Conservation (phyloP, 2,329 filamentous ascomycete genomes). For the Zarea fungicola region DNA sequence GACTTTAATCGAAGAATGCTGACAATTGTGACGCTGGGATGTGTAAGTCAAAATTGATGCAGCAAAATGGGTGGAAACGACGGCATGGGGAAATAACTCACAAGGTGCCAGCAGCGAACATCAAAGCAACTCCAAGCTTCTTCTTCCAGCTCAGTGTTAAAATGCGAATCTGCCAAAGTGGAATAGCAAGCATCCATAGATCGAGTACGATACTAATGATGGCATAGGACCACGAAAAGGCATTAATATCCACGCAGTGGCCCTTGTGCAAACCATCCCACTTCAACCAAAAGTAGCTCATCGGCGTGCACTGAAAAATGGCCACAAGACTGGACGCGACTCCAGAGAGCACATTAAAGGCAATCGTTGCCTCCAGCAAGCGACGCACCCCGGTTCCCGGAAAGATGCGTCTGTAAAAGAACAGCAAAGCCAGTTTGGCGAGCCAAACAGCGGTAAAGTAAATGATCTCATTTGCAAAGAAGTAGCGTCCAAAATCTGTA, state of each 20-base stretch:
- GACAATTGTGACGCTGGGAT: slow-evolving; percentile 22
- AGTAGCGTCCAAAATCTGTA: neutral
- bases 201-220: slow-evolving; percentile 44
- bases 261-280: slow-evolving; percentile 44
- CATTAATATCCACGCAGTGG: slow-evolving; percentile 39
- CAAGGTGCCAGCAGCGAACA: slow-evolving; percentile 41
- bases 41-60: neutral
- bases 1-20: slow-evolving; percentile 24
- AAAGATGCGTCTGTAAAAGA: slow-evolving; percentile 37
- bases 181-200: slow-evolving; percentile 42
- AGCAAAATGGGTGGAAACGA: neutral
- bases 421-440: slow-evolving; percentile 16
- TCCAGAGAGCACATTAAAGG: slow-evolving; percentile 30
- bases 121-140: slow-evolving; percentile 37
- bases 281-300: slow-evolving; percentile 43
- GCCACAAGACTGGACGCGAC: slow-evolving; percentile 33
- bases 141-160: slow-evolving; percentile 38
- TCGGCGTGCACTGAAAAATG: slow-evolving; percentile 43
- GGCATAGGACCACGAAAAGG: slow-evolving; percentile 42
- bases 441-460: slow-evolving; percentile 6
- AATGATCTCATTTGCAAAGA: slow-evolving; percentile 14
- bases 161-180: slow-evolving; percentile 34
- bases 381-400: slow-evolving; percentile 28
- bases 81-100: slow-evolving; percentile 16
- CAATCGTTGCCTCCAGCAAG: slow-evolving; percentile 33